A percentile compares a stretch with the other conserved stretches of the same genome.
These are phyloP conservation scores for Fusarium luffae DNA, from an alignment of 2,329 filamentous ascomycete genomes.

Conservation along the genomic window DNA sequence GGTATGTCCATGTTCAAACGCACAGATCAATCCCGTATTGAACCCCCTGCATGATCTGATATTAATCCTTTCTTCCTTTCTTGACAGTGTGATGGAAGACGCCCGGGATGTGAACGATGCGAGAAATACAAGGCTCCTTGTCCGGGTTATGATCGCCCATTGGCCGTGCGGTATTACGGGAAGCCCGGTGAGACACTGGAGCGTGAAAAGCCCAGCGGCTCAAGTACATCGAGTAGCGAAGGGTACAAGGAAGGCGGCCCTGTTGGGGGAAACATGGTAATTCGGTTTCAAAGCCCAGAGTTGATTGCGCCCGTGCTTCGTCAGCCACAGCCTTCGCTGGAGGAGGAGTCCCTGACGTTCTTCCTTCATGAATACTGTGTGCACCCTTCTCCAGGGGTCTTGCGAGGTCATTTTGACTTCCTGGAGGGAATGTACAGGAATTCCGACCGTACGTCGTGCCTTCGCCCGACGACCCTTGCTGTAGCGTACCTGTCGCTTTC, in stretches of 20 bases:
- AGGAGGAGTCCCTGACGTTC: slow-evolving; percentile 21
- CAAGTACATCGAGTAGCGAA: too few species aligned
- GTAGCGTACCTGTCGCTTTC: slow-evolving; percentile 26
- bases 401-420: slow-evolving; percentile 24
- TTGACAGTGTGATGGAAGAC: slow-evolving; percentile 22
- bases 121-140: slow-evolving; percentile 22
- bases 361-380: slow-evolving; percentile 28
- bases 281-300: neutral
- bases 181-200: slow-evolving; percentile 14
- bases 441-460: slow-evolving; percentile 9
- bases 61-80: neutral
- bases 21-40: neutral
- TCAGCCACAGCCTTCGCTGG: slow-evolving; percentile 25
- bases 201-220: neutral
- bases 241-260: neutral
- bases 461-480: slow-evolving; percentile 20
- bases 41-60: neutral
- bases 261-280: rapidly evolving
- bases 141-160: slow-evolving; percentile 23
- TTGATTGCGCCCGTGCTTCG: neutral
- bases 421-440: slow-evolving; percentile 16
- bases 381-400: neutral
- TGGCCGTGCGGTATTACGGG: slow-evolving; percentile 21
- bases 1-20: neutral
- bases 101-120: slow-evolving; percentile 24